A percentile compares a stretch with the other conserved stretches of the same genome.
Evolutionary conservation across 2,329 filamentous ascomycete genomes (phyloP).

Genomic region (Remersonia thermophila): DNA sequence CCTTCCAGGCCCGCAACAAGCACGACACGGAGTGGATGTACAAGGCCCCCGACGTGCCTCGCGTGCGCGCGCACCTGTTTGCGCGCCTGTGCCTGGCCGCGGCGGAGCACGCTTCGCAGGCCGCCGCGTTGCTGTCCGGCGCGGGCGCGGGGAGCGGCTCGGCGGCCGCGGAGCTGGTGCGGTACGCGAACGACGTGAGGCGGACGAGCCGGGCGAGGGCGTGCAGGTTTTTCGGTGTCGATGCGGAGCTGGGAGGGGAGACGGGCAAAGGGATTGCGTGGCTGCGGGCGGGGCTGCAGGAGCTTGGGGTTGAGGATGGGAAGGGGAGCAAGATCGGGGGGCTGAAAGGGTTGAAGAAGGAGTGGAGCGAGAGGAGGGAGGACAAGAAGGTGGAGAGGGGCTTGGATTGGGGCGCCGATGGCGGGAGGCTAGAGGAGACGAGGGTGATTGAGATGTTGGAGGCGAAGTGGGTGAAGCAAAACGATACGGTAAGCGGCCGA

Average conservation of each 20-base stretch:
- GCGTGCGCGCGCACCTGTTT: conserved; percentile 79
- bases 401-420: conserved; percentile 66
- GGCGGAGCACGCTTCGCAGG: conserved; percentile 73
- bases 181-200: conserved; percentile 65
- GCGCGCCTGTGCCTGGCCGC: conserved; percentile 79
- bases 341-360: conserved; percentile 56
- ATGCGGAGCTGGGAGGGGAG: conserved; percentile 71
- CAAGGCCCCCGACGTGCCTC: conserved; percentile 72
- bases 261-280: conserved; percentile 79
- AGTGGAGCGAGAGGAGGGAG: conserved; percentile 64
- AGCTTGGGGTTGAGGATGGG: conserved; percentile 52
- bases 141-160: background rate
- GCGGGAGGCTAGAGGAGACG: conserved; percentile 71
- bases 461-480: conserved; percentile 81
- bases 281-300: conserved; percentile 64
- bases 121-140: conserved; percentile 33
- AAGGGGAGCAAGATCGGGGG: conserved; percentile 28
- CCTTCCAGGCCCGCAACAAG: conserved; percentile 70
- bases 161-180: conserved; percentile 45
- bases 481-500: conserved; percentile 62
- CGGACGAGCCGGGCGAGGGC: conserved; percentile 70
- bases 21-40: conserved; percentile 96
- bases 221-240: conserved; percentile 80
- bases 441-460: conserved; percentile 79
- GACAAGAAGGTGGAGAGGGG: conserved; percentile 68